phyloP scores from a whole-genome alignment of 75 land plant species.

The Picea glauca region DNA sequence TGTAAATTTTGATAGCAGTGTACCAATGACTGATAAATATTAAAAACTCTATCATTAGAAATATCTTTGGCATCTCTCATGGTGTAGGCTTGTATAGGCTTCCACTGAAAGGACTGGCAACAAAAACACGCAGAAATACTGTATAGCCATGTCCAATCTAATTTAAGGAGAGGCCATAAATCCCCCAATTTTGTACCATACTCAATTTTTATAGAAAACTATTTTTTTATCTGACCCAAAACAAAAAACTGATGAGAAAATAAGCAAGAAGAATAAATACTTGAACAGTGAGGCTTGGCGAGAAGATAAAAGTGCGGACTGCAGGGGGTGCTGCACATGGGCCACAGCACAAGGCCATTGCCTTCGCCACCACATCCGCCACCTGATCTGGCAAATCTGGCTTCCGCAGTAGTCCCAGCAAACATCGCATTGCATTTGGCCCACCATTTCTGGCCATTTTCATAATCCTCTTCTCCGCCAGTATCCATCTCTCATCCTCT shows the following conservation, averaged over 20 bases:
- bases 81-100: too few relatives aligned
- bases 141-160: too few relatives aligned
- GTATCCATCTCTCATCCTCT: slow-evolving; percentile 5
- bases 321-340: slow-evolving; percentile 17
- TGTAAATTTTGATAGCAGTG: too few relatives aligned
- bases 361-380: slow-evolving; percentile 14
- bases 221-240: too few relatives aligned
- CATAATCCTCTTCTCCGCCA: slow-evolving; percentile 6
- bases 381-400: slow-evolving; percentile 9
- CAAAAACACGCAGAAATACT: too few relatives aligned
- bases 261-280: not conserved
- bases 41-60: too few relatives aligned
- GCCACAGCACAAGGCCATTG: slow-evolving; percentile 21
- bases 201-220: too few relatives aligned
- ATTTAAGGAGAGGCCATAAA: too few relatives aligned
- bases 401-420: slow-evolving; percentile 15
- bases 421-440: not conserved
- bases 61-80: too few relatives aligned
- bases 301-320: slow-evolving; percentile 13
- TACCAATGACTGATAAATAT: too few relatives aligned
- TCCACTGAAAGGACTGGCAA: too few relatives aligned
- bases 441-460: slow-evolving; percentile 6
- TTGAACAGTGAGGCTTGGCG: slow-evolving; percentile 13
- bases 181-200: too few relatives aligned
- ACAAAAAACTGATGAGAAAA: not conserved